Conservation (phyloP, 306 rosid genomes). For the Abrus pulchellus region DNA sequence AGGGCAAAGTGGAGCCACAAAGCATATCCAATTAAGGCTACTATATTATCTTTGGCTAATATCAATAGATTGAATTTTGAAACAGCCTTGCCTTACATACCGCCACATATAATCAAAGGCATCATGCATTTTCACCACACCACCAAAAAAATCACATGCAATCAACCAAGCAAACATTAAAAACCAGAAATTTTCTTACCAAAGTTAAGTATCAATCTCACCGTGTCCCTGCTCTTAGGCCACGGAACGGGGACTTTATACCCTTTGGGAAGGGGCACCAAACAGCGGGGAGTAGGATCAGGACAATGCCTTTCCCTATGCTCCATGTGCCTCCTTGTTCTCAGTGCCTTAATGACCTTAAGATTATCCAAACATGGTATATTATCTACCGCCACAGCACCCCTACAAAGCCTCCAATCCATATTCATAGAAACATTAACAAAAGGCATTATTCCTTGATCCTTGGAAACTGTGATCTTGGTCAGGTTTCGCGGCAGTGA, state of each 20-base stretch:
- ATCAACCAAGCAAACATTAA: neutral
- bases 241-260: constrained; percentile 72
- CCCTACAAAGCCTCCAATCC: constrained; percentile 70
- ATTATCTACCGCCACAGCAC: constrained; percentile 55
- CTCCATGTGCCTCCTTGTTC: constrained; percentile 80
- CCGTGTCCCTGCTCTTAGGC: constrained; percentile 99
- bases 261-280: constrained; percentile 72
- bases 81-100: neutral
- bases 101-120: neutral
- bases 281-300: constrained; percentile 58
- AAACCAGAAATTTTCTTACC: constrained; percentile 62
- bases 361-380: constrained; percentile 85
- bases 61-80: neutral
- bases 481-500: no score
- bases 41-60: neutral
- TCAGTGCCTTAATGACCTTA: constrained; percentile 73
- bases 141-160: neutral
- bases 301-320: constrained; percentile 91
- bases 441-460: neutral
- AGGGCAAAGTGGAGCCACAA: no score
- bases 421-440: constrained; percentile 6
- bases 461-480: neutral
- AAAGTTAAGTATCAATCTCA: constrained; percentile 72
- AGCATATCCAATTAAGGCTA: neutral
- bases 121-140: neutral